Base-by-base conservation (phyloP, 1,284 basidiomycete genomes). In the Sporisorium sorghi region DNA sequence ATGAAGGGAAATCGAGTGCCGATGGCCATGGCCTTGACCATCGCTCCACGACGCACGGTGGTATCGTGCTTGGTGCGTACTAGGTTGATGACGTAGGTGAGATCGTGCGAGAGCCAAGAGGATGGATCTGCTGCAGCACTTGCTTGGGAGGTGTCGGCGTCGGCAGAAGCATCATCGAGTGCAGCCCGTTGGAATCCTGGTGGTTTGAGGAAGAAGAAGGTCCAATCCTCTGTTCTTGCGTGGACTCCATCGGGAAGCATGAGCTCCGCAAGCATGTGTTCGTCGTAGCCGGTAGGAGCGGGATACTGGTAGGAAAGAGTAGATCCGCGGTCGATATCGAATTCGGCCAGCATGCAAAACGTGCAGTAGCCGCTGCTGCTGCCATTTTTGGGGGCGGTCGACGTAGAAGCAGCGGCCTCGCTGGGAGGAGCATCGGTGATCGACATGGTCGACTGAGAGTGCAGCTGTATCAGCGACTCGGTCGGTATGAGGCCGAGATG, bases 171-270 rank as follows among this genome's bases (percentile, higher is more conserved):
- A 39, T 63, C 56, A 33, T 30, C 33, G 12, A 59, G 43, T 2
- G 60, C 42, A 21, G 49, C 19, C 28, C 67, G 60, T n/a, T 64
- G 19, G 17, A 37, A 49, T 1, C 53, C 67, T 39, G 64, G 63
- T 4, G 68, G 63, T 47, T 75, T 75, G 61, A 98, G 89, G 85
- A 97, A 97, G 88, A 99, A 98, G 58, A 97, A 90, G 5, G 96
- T 99, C 96, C 95, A 99, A 85, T 99, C 96, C 85, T 97, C 93
- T 17, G 91, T 87, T 71, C 96, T 91, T 52, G 92, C 90, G 85
- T 99, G 97, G 14, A 94, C 94, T 14, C 97, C 97, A 85, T 99
- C 96, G 1, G 96, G 96, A 17, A 99, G 88, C 96, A 99, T 99
- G 70, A 97, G 89, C 86, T 97, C 96, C 1, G 96, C 97, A 4